Evolutionary conservation across 2,329 filamentous ascomycete species (phyloP), one percentile per base, ranked within the genome.

Genomic region (Alternaria ethzedia): DNA sequence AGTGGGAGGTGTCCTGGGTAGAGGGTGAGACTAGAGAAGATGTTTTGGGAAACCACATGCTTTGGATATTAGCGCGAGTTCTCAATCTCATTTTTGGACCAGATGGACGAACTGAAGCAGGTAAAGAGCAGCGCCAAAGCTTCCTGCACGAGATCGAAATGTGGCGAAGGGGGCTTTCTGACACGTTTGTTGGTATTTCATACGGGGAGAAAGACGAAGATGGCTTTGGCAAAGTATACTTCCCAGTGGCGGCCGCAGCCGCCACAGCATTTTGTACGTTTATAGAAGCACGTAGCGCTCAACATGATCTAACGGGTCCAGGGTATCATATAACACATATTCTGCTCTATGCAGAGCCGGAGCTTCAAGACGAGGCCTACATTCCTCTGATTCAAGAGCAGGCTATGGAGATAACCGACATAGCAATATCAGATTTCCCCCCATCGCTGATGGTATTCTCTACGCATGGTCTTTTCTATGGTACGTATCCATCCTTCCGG

Each of bases 11-110:
- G 11, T 64, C 58, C 4, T 77, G 73, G 73, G 28, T 64, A 25
- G 70, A 75, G 13, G 64, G 63, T 10, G 77, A 79, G 57, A 69
- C 55, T 4, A 55, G 75, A 32, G 78, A 79, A 61, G 78, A 79
- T 56, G 65, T 74, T n/a, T 68, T 77, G 1, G 75, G 74, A 4
- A 75, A 76, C 25, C 74, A 74, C 30, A 64, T 78, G 17, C 65
- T 78, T 10, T 78, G 76, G 76, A 75, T 78, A n/a, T 59, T 77
- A n/a, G 75, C 75, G 6, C 59, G 72, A 23, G 70, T 75, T 3
- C 64, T 77, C 28, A 75, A 75, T 45, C 62, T 78, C 2, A 67
- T 77, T 0, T 76, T 73, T 45, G 70, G 75, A 5, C 57, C 61
- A 21, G 66, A 75, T 8, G 68, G 69, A 3, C 50, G 36, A 13